Evolutionary conservation across 495 filamentous ascomycete species (phyloP), one percentile per base, ranked within the genome.

Genomic region (Hypoxylon subgilvum): DNA sequence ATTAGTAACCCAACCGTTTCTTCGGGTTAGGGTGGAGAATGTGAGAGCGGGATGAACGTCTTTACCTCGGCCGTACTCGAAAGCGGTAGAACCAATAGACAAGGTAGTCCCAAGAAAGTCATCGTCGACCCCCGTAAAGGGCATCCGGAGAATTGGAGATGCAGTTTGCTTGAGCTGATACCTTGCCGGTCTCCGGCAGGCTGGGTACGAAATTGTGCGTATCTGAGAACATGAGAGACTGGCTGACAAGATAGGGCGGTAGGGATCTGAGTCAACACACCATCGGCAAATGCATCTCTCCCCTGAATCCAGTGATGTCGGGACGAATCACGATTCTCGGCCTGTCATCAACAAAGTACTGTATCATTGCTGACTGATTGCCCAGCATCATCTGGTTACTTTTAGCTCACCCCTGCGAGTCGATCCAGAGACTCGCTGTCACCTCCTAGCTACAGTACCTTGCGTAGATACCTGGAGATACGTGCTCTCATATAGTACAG

Each of bases 201-300:
- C 35, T 57, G 48, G 59, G 43, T 57, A 57, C 52, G 35, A 63
- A 38, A 34, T 43, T 46, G 22, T 42, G 17, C 16, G 40, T 52
- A 14, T n/a, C 25, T 35, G 40, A 47, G 18, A 21, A 23, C 50
- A 35, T 47, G 42, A 50, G 16, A 47, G 40, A 63, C 47, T 42
- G 52, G 39, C 34, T 62, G 58, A 40, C 45, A 25, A 39, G 53
- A 57, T 53, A 64, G 61, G 52, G 61, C 61, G 49, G 44, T 50
- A 53, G 49, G 53, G 61, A 64, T 64, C 61, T 58, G 49, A 64
- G 61, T 64, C 61, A 64, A 64, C 61, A 42, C 61, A 64, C 61
- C 61, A 64, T 57, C 61, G 61, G 61, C 61, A 64, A 64, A 64
- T 64, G 43, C 61, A 55, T 52, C 42, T 52, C 42, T 55, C 54